Conservation (phyloP, 108 stramenopile species). For the Discostella pseudostelligera region DNA sequence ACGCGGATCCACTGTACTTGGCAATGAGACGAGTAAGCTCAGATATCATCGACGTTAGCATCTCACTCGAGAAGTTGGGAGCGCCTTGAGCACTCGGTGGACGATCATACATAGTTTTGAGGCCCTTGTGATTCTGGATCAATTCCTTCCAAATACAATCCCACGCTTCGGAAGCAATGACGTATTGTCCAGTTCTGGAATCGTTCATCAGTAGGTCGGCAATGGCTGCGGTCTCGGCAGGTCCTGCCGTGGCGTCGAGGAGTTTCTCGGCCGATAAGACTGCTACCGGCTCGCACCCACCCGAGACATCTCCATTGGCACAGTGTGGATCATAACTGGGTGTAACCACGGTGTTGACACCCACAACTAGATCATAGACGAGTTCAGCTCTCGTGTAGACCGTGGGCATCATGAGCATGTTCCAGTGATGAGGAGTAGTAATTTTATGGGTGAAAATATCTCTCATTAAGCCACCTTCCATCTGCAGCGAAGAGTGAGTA, state of each 20-base stretch:
- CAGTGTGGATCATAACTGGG: constrained; percentile 46
- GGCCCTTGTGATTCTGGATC: constrained; percentile 9
- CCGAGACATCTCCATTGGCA: constrained; percentile 17
- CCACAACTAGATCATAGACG: constrained; percentile 23
- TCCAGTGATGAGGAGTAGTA: constrained; percentile 34
- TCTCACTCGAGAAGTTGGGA: constrained; percentile 15
- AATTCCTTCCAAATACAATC: constrained; percentile 16
- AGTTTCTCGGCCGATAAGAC: constrained; percentile 35
- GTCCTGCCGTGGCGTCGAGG: constrained; percentile 7
- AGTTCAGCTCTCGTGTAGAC: constrained; percentile 14
- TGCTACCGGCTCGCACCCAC: constrained; percentile 43
- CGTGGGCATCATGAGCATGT: constrained; percentile 37
- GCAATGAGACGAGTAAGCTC: constrained; percentile 29
- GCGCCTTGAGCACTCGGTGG: neutral
- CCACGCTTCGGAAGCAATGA: constrained; percentile 10
- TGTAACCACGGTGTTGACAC: constrained; percentile 16
- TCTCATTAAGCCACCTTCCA: constrained; percentile 14
- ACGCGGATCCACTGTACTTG: constrained; percentile 27
- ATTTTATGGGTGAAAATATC: constrained; percentile 43
- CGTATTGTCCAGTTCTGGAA: neutral
- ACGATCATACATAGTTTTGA: constrained; percentile 10
- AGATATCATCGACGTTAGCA: constrained; percentile 29
- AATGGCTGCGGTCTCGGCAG: constrained; percentile 11
- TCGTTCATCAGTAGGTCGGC: constrained; percentile 4
- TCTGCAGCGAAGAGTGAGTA: neutral